Evolutionary conservation across 768 basidiomycete species (phyloP).

Genomic region (Nidularia pulvinata): DNA sequence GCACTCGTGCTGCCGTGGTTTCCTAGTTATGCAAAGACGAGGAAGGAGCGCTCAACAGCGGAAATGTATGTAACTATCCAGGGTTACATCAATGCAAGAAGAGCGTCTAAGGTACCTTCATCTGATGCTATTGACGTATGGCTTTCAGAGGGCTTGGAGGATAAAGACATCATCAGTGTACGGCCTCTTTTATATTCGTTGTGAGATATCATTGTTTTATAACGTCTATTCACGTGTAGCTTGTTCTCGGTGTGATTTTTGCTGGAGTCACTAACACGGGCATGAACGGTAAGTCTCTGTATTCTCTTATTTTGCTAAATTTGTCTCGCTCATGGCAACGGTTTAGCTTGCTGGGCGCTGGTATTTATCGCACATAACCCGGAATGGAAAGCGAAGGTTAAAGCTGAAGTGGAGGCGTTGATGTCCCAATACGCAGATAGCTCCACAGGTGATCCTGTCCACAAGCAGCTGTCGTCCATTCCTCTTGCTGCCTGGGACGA

Average conservation of each 20-base stretch:
- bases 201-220: neutral
- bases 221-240: conserved; percentile 7
- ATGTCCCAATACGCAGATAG: conserved; percentile 21
- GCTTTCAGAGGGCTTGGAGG: conserved; percentile 21
- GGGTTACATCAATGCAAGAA: conserved; percentile 21
- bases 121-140: conserved; percentile 32
- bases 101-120: conserved; percentile 15
- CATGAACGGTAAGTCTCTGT: conserved; percentile 20
- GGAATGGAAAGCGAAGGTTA: conserved; percentile 28
- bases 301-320: neutral
- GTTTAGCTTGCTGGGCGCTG: conserved; percentile 32
- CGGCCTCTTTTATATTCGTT: neutral
- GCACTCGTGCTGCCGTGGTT: conserved; percentile 31
- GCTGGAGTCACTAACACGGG: conserved; percentile 34
- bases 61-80: conserved; percentile 21
- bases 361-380: conserved; percentile 27
- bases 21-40: conserved; percentile 23
- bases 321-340: neutral
- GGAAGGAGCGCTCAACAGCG: conserved; percentile 23
- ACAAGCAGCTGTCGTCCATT: conserved; percentile 28
- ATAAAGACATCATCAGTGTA: conserved; percentile 22
- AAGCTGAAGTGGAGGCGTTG: conserved; percentile 25
- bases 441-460: conserved; percentile 21
- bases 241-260: conserved; percentile 28
- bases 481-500: conserved; percentile 37